Evolutionary conservation across 1,284 basidiomycete species (phyloP).

Genomic region (Fomitopsis palustris): DNA sequence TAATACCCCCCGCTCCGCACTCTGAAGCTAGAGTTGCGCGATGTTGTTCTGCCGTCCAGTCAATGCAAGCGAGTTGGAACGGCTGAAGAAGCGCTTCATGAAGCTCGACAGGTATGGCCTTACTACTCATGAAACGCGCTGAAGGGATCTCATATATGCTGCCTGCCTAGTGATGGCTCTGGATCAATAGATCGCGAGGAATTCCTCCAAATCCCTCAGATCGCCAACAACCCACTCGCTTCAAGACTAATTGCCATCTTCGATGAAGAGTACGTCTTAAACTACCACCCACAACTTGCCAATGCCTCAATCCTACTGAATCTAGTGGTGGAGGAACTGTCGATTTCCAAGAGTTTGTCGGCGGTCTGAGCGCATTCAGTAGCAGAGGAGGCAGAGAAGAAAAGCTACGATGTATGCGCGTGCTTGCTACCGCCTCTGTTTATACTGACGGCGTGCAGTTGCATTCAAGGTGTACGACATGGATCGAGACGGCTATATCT

Average conservation of each 20-base stretch:
- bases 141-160: background rate
- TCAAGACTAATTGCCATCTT: constrained; percentile 99
- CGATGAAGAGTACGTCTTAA: constrained; percentile 85
- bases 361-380: constrained; percentile 95
- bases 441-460: constrained; percentile 44
- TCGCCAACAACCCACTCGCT: constrained; percentile 96
- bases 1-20: background rate
- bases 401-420: constrained; percentile 85
- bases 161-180: constrained; percentile 73
- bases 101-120: constrained; percentile 83
- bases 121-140: background rate
- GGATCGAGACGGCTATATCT: constrained; percentile 95
- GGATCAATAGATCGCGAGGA: constrained; percentile 99
- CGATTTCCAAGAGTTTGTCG: constrained; percentile 99
- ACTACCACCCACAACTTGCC: background rate
- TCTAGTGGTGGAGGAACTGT: constrained; percentile 93
- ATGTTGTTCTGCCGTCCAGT: constrained; percentile 47
- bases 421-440: background rate
- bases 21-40: constrained; percentile 4
- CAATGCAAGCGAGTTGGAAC: constrained; percentile 87
- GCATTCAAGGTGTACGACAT: constrained; percentile 99
- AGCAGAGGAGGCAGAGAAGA: constrained; percentile 95
- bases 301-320: background rate
- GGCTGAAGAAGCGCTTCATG: constrained; percentile 98
- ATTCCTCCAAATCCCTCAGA: constrained; percentile 98